phyloP scores from a whole-genome alignment of 2,329 filamentous ascomycete species.

The Amauroascus niger region DNA sequence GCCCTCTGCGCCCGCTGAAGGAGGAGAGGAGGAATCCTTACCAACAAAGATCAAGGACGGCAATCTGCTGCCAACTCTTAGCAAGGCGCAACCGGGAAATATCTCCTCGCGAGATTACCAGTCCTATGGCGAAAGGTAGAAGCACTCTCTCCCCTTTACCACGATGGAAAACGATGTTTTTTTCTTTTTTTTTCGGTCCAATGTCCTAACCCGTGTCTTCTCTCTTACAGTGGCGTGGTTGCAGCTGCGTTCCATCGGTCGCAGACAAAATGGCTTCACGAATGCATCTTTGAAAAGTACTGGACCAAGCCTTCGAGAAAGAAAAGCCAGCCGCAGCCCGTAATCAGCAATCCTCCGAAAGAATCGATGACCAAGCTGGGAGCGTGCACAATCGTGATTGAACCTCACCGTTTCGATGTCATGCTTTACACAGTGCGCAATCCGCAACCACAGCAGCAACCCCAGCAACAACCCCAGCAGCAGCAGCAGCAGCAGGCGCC shows the following conservation, averaged over 20 bases:
- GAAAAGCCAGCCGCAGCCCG: conserved; percentile 40
- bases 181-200: neutral
- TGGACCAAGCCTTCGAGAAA: conserved; percentile 50
- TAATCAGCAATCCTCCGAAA: conserved; percentile 43
- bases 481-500: conserved; percentile 28
- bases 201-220: conserved; percentile 18
- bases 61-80: conserved; percentile 46
- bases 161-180: neutral
- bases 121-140: conserved; percentile 48
- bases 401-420: conserved; percentile 54
- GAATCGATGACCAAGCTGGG: conserved; percentile 48
- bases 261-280: conserved; percentile 47
- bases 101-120: conserved; percentile 49
- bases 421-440: conserved; percentile 49
- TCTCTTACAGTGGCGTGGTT: conserved; percentile 43
- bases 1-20: conserved; percentile 28
- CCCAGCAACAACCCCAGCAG: too few species aligned
- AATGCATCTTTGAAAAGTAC: conserved; percentile 48
- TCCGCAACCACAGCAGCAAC: conserved; percentile 32
- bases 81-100: conserved; percentile 40
- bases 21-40: conserved; percentile 35
- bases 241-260: conserved; percentile 50
- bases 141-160: neutral
- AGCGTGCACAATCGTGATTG: conserved; percentile 50
- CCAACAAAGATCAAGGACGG: conserved; percentile 46